These are phyloP conservation scores for Xylariaceae sp. DNA, from an alignment of 2,329 filamentous ascomycete species.

Conservation along the genomic window DNA sequence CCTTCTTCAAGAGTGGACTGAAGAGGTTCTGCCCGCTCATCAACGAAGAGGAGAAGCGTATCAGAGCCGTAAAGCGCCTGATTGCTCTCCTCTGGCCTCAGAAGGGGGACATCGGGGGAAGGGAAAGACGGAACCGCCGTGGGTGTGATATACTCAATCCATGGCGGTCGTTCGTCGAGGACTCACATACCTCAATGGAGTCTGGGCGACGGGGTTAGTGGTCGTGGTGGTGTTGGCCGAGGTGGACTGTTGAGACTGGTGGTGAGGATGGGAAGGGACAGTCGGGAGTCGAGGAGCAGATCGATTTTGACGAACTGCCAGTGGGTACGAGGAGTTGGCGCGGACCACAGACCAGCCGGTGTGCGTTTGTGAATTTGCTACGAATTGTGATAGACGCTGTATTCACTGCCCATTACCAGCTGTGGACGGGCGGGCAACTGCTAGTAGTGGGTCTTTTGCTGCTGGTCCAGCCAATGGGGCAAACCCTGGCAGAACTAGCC, in stretches of 20 bases:
- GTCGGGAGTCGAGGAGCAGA: background rate
- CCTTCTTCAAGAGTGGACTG: constrained; percentile 48
- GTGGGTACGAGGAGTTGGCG: constrained; percentile 15
- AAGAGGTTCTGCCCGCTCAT: constrained; percentile 69
- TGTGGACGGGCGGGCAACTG: background rate
- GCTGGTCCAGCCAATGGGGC: constrained; percentile 24
- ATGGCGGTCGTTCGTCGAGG: constrained; percentile 21
- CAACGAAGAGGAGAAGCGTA: constrained; percentile 64
- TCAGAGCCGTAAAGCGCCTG: constrained; percentile 42
- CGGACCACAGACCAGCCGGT: background rate
- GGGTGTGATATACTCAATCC: constrained; percentile 35
- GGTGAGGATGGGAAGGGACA: constrained; percentile 14
- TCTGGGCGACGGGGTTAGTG: constrained; percentile 5
- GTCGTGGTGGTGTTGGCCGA: constrained; percentile 4
- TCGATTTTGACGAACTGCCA: background rate
- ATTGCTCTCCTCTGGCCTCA: constrained; percentile 63
- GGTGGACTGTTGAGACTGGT: constrained; percentile 30
- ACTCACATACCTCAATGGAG: constrained; percentile 45
- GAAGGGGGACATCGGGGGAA: constrained; percentile 30
- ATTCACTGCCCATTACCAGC: constrained; percentile 1
- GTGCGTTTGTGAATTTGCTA: constrained; percentile 17
- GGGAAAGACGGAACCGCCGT: background rate
- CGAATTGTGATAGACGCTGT: constrained; percentile 14
- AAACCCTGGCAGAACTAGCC: constrained; percentile 28
- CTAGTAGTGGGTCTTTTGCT: background rate